Base-by-base conservation (phyloP, 1,284 basidiomycete genomes). In the Phellinidium pouzarii region DNA sequence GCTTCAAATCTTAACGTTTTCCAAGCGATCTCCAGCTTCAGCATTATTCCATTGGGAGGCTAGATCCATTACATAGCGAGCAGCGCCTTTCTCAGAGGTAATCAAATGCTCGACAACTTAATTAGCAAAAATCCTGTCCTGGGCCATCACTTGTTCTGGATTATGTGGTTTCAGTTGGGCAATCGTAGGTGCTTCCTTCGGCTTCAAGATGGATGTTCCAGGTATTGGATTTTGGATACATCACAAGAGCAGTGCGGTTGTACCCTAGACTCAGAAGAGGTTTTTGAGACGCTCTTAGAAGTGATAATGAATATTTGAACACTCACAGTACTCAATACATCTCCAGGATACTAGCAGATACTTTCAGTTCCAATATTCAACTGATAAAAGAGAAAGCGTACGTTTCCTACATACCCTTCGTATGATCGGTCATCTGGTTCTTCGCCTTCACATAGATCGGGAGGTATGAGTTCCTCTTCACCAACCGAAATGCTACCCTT, bases 391-490 rank as follows among this genome's bases (percentile, higher is more conserved):
- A 20, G 38, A 31, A 31, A 14, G 65, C 72, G 46, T 54, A 75
- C 74, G 60, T 74, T 73, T 19, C 70, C 73, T 56, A 64, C 65
- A 51, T 72, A 74, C 7, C 70, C 71, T 51, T 72, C 70, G 46
- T 71, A 72, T 1, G 72, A 67, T 46, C 65, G 58, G 1, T 72
- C 62, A 55, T 77, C 72, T 12, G 70, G 68, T 3, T 50, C 48
- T 5, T 50, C 62, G n/a, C 55, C 63, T 14, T 70, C 65, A 50
- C 73, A 66, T 0, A 61, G 12, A 7, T 45, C 29, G 6, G 14
- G 34, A 2, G 49, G 53, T 19, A 55, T 51, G 26, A 52, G 40
- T 7, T 59, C 51, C 4, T 52, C 50, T 1, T 61, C 59, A 38
- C 70, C 59, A 5, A 60, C 59, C 0, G 69, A 71, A 17, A 73